phyloP scores from a whole-genome alignment of 768 basidiomycete genomes.

The Tubosaeta sp. region DNA sequence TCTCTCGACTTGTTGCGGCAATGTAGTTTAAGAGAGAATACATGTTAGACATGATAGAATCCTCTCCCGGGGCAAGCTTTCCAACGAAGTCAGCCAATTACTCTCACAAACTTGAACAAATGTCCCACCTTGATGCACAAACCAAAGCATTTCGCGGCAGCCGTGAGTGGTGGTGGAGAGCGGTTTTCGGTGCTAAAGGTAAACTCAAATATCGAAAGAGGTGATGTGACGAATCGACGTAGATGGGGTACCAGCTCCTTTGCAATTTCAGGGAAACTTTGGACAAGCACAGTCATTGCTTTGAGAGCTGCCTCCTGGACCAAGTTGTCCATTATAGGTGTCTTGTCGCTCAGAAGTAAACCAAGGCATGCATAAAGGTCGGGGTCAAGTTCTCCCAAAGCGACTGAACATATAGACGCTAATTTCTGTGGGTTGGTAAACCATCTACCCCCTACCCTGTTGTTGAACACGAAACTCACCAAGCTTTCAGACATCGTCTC shows the following conservation, averaged over 20 bases:
- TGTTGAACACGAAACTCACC: constrained; percentile 39
- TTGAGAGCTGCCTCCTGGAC: constrained; percentile 90
- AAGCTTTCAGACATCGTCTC: constrained; percentile 90
- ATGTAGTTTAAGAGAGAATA: constrained; percentile 95
- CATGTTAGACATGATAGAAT: constrained; percentile 90
- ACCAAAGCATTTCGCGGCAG: constrained; percentile 87
- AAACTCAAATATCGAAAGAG: constrained; percentile 83
- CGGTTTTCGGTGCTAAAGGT: constrained; percentile 72
- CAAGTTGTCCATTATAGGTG: constrained; percentile 76
- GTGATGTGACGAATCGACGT: constrained; percentile 84
- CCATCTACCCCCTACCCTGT: not conserved
- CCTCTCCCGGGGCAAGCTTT: constrained; percentile 81
- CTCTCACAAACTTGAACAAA: not conserved
- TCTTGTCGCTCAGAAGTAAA: constrained; percentile 72
- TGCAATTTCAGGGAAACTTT: constrained; percentile 83
- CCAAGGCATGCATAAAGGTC: constrained; percentile 67
- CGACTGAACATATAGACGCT: constrained; percentile 75
- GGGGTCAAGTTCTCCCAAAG: constrained; percentile 61
- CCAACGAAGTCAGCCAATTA: constrained; percentile 5
- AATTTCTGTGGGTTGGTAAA: constrained; percentile 57
- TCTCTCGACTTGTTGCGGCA: constrained; percentile 76
- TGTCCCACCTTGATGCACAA: constrained; percentile 73
- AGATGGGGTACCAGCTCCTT: constrained; percentile 70
- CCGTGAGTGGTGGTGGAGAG: constrained; percentile 72
- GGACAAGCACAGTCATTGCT: constrained; percentile 77